Base-by-base conservation (phyloP, 352 stramenopile species). In the Phytophthora cactorum region DNA sequence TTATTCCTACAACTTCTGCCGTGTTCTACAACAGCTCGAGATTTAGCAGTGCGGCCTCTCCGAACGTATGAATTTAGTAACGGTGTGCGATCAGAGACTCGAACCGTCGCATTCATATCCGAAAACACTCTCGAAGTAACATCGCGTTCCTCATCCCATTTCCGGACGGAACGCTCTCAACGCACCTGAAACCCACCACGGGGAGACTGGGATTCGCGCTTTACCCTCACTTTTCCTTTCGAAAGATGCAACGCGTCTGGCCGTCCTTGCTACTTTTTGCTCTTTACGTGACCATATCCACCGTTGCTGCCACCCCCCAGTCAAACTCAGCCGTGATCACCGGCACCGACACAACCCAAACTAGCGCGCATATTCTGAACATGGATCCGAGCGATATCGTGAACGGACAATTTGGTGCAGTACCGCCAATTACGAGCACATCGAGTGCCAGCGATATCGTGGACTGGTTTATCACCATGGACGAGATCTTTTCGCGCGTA, bases 401-500 rank as follows among this genome's bases (percentile, higher is more conserved):
- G 2, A 59, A 86, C 36, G 50, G 43, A 2, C 78, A 88, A 55
- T 73, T 88, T 47, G 59, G 43, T 22, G 60, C 63, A 0, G 57
- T 90, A 25, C 28, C 58, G 9, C 43, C 68, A 12, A 68, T 90
- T 45, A 74, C 79, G 10, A 55, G 50, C 32, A 3, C 41, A 7
- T 76, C 72, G 28, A 70, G 53, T 12, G 36, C 63, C 15, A 53
- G 38, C 11, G 63, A 64, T 0, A 63, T 66, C 11, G 39, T 68
- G 4, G 8, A 49, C 2, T 90, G 82, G 82, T 71, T 87, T 27
- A 38, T 55, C 27, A 39, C 52, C 4, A 71, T 86, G 41, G 70
- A 70, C 54, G 73, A 86, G 32, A 74, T 90, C 56, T 78, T 87
- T 44, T 38, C 32, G 10, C 77, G 78, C 10, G 61, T 88, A 22